phyloP scores from a whole-genome alignment of 2,329 filamentous ascomycete species.

The Arthroderma sp. region DNA sequence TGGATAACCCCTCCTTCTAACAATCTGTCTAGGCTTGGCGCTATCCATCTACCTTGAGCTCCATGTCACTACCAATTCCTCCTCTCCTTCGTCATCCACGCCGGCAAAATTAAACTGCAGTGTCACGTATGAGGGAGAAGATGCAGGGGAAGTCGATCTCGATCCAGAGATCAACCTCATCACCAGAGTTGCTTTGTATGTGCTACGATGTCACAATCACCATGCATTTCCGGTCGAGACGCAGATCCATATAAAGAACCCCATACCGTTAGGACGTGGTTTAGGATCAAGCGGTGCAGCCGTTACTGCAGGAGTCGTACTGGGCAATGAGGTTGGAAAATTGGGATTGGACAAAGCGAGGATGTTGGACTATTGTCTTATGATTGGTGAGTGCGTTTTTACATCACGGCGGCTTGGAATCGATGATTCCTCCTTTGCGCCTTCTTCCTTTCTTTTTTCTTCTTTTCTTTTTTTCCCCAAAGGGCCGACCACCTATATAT shows the following conservation, averaged over 20 bases:
- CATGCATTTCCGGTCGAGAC: conserved; percentile 74
- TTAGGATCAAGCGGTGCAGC: conserved; percentile 92
- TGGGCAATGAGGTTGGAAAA: conserved; percentile 78
- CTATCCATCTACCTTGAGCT: conserved; percentile 90
- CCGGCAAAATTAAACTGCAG: conserved; percentile 64
- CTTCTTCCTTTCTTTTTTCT: neutral
- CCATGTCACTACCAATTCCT: conserved; percentile 56
- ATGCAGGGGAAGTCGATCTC: conserved; percentile 59
- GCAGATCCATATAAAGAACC: conserved; percentile 88
- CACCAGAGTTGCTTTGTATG: conserved; percentile 85
- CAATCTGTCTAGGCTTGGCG: conserved; percentile 50
- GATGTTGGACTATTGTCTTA: conserved; percentile 88
- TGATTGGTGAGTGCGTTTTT: conserved; percentile 55
- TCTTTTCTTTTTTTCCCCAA: neutral
- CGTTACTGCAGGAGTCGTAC: conserved; percentile 85
- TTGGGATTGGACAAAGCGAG: conserved; percentile 65
- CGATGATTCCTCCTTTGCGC: neutral
- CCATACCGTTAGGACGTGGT: conserved; percentile 82
- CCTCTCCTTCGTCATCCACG: conserved; percentile 37
- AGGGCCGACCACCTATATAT: neutral
- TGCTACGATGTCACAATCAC: conserved; percentile 81
- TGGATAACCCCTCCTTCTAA: neutral
- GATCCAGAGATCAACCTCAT: conserved; percentile 82
- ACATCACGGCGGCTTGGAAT: neutral
- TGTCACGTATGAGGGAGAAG: conserved; percentile 79